These are phyloP conservation scores for Phytophthora pluvialis DNA, from an alignment of 352 stramenopile species.

Conservation along the genomic window DNA sequence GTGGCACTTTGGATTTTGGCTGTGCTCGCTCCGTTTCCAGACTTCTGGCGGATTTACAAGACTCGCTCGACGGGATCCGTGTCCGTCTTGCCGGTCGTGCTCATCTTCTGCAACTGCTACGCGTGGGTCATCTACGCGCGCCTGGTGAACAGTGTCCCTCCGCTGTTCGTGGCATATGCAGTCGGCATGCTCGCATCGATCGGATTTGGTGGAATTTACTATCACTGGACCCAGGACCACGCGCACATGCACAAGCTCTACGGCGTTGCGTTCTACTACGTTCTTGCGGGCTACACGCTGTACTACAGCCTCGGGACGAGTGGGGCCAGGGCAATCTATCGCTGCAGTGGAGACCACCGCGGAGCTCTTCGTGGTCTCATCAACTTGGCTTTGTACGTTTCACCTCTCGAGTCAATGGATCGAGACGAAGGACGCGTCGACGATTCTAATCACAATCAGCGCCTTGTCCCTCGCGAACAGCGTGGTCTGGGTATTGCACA, in stretches of 20 bases:
- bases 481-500: conserved; percentile 41
- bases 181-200: conserved; percentile 40
- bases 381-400: conserved; percentile 36
- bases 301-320: conserved; percentile 25
- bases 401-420: conserved; percentile 28
- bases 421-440: conserved; percentile 27
- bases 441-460: conserved; percentile 49
- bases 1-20: conserved; percentile 33
- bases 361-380: conserved; percentile 14
- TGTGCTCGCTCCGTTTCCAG: conserved; percentile 52
- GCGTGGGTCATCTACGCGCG: conserved; percentile 38
- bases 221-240: conserved; percentile 40
- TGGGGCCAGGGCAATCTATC: conserved; percentile 18
- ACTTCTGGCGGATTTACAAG: conserved; percentile 62
- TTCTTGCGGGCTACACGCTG: conserved; percentile 11
- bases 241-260: conserved; percentile 35
- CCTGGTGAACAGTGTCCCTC: conserved; percentile 29
- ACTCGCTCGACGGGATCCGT: conserved; percentile 37
- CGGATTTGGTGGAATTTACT: conserved; percentile 44
- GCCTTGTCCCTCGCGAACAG: conserved; percentile 41
- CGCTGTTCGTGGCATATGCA: conserved; percentile 23
- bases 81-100: conserved; percentile 52
- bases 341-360: conserved; percentile 12
- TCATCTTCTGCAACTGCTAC: conserved; percentile 67
- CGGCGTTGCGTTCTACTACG: conserved; percentile 1